Percentiles rank a stretch among this genome's conserved stretches.
Conservation (phyloP, 768 basidiomycete species). For the Tricholoma flavovirens region DNA sequence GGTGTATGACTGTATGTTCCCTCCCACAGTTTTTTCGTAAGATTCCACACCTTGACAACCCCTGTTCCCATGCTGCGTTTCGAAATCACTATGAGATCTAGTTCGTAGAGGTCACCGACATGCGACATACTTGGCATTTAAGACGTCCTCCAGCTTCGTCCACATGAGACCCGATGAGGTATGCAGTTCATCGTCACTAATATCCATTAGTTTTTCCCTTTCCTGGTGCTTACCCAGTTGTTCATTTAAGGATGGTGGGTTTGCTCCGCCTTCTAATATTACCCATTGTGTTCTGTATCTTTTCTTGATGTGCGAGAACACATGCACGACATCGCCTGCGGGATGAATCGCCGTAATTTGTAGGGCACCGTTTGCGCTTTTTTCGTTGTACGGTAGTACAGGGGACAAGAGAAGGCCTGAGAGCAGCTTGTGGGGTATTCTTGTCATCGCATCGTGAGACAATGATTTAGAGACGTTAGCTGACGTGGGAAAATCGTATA, state of each 20-base stretch:
- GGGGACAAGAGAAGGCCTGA: slow-evolving; percentile 32
- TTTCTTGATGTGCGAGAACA: slow-evolving; percentile 89
- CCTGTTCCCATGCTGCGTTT: slow-evolving; percentile 63
- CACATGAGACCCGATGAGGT: slow-evolving; percentile 33
- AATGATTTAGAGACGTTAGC: slow-evolving; percentile 45
- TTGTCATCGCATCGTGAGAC: slow-evolving; percentile 32
- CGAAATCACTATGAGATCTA: slow-evolving; percentile 7
- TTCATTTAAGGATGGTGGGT: slow-evolving; percentile 30
- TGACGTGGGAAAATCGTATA: slow-evolving; percentile 80
- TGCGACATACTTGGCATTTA: slow-evolving; percentile 52
- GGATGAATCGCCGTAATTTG: slow-evolving; percentile 42
- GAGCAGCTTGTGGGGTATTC: slow-evolving; percentile 34
- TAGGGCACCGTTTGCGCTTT: slow-evolving; percentile 8
- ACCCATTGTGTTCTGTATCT: slow-evolving; percentile 78
- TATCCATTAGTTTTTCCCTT: slow-evolving; percentile 11
- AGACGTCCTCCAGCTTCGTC: slow-evolving; percentile 50
- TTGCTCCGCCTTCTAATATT: slow-evolving; percentile 49
- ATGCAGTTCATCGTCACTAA: background rate
- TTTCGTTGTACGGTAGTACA: slow-evolving; percentile 14
- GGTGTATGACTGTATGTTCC: slow-evolving; percentile 12
- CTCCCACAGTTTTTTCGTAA: slow-evolving; percentile 46
- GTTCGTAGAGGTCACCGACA: slow-evolving; percentile 10
- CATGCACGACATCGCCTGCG: slow-evolving; percentile 65
- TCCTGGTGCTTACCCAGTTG: slow-evolving; percentile 10
- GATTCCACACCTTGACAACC: slow-evolving; percentile 68